A percentile compares a stretch with the other conserved stretches of the same genome.
phyloP scores from a whole-genome alignment of 306 rosid genomes.

The Lathyrus sativus region DNA sequence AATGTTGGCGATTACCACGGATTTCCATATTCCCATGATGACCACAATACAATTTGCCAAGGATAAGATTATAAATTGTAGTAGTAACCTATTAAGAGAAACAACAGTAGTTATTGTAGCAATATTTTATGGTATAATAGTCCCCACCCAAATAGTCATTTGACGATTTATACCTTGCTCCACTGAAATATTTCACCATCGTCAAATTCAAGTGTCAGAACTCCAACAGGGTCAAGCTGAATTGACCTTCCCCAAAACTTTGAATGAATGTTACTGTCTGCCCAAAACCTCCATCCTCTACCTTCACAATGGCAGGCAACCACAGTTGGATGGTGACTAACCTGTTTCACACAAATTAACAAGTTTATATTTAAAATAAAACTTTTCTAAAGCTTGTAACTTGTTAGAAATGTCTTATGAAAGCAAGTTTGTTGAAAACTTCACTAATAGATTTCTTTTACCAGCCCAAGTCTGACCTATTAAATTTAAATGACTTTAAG shows the following conservation, averaged over 20 bases:
- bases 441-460: background rate
- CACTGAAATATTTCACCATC: conserved; percentile 98
- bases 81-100: conserved; percentile 77
- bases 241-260: conserved; percentile 98
- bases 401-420: background rate
- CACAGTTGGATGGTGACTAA: conserved; percentile 96
- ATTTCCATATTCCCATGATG: conserved; percentile 95
- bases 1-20: conserved; percentile 79
- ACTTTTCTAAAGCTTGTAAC: background rate
- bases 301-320: conserved; percentile 99
- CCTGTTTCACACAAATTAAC: conserved; percentile 59
- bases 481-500: background rate
- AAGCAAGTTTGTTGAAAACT: background rate
- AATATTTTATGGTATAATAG: background rate
- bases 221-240: conserved; percentile 95
- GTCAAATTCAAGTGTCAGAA: conserved; percentile 81
- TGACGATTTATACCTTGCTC: conserved; percentile 72
- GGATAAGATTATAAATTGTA: conserved; percentile 86
- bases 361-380: background rate
- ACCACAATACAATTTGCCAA: conserved; percentile 91
- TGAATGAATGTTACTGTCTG: conserved; percentile 88
- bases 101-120: background rate
- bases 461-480: background rate
- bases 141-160: conserved; percentile 23
- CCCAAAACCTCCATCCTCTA: conserved; percentile 98